A percentile compares a stretch with the other conserved stretches of the same genome.
Conservation (phyloP, 768 basidiomycete genomes). For the Lentinus tigrinus region DNA sequence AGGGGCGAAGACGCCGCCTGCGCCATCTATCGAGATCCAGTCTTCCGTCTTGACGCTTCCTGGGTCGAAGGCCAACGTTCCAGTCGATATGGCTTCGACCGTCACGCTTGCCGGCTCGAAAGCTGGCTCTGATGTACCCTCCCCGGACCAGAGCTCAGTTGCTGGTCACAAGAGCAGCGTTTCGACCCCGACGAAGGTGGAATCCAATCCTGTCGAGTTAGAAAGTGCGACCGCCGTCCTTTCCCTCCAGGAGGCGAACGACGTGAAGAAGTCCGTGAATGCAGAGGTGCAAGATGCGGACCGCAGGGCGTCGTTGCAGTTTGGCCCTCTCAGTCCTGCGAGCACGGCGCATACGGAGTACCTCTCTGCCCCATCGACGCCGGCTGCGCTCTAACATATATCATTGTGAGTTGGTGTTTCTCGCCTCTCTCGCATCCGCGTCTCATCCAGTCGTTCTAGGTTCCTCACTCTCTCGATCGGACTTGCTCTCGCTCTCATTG, state of each 20-base stretch:
- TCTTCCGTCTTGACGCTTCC: conserved; percentile 1
- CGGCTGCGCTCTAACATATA: neutral
- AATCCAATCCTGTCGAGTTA: neutral
- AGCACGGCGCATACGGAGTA: conserved; percentile 7
- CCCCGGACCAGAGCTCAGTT: neutral
- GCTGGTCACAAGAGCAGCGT: neutral
- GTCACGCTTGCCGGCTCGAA: conserved; percentile 7
- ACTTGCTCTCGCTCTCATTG: no score
- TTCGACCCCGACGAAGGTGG: conserved; percentile 8
- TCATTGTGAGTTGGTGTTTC: neutral
- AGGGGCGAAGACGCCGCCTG: conserved; percentile 9
- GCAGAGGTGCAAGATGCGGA: neutral
- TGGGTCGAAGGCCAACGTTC: neutral
- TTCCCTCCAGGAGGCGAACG: neutral
- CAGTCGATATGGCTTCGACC: conserved; percentile 2
- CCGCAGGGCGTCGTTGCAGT: neutral
- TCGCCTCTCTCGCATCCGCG: neutral
- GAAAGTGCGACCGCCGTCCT: neutral
- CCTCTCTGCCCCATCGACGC: conserved; percentile 11
- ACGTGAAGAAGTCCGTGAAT: neutral
- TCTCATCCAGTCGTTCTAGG: no score
- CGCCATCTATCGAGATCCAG: neutral
- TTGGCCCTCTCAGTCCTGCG: conserved; percentile 11
- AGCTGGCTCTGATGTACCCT: conserved; percentile 1
- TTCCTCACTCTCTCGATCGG: no score